These are phyloP conservation scores for Zangia roseola DNA, from an alignment of 768 basidiomycete genomes.

Conservation along the genomic window DNA sequence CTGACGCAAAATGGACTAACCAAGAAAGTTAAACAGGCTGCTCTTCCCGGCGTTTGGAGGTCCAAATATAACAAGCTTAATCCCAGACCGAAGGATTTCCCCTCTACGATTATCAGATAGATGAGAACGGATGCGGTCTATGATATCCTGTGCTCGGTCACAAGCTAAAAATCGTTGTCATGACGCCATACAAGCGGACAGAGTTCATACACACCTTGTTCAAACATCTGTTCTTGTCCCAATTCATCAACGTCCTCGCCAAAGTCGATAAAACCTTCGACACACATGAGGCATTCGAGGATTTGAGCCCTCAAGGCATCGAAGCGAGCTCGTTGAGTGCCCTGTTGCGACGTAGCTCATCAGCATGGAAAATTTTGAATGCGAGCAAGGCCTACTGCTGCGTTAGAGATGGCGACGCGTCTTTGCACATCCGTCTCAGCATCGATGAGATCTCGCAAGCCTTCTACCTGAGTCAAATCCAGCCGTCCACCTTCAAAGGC, in stretches of 20 bases:
- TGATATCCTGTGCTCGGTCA: conserved; percentile 47
- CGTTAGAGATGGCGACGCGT: conserved; percentile 65
- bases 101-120: conserved; percentile 73
- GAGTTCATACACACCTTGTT: conserved; percentile 48
- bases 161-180: conserved; percentile 42
- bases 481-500: conserved; percentile 80
- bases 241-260: conserved; percentile 84
- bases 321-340: conserved; percentile 55
- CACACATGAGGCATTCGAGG: conserved; percentile 68
- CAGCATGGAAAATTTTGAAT: background rate
- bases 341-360: conserved; percentile 44
- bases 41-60: conserved; percentile 96
- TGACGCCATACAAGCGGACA: background rate
- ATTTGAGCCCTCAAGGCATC: conserved; percentile 64
- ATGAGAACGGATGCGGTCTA: conserved; percentile 50
- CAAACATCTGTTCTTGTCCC: conserved; percentile 71
- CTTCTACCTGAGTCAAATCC: conserved; percentile 88
- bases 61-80: conserved; percentile 85
- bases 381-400: conserved; percentile 49
- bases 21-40: conserved; percentile 80
- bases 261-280: conserved; percentile 92
- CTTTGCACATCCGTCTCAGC: conserved; percentile 87
- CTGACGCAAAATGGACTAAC: conserved; percentile 34
- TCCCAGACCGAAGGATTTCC: conserved; percentile 80
- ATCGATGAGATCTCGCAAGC: conserved; percentile 81